Evolutionary conservation across 768 basidiomycete species (phyloP).

Genomic region (Mycena filopes): DNA sequence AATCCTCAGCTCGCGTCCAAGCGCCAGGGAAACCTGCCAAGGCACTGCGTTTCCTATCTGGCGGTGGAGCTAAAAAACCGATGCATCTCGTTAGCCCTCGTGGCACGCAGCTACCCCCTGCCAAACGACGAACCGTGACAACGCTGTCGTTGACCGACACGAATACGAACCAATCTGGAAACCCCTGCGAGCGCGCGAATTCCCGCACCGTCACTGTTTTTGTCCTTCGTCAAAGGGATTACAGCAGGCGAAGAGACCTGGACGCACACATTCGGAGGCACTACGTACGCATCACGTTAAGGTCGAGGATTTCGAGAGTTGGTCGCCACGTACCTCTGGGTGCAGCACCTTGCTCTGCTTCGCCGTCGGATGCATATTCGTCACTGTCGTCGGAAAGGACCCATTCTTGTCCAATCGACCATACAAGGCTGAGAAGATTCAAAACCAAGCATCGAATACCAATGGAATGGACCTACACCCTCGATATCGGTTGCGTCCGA

Average conservation of each 20-base stretch:
- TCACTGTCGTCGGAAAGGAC: slow-evolving; percentile 80
- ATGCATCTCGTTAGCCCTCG: slow-evolving; percentile 1
- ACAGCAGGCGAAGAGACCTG: no score
- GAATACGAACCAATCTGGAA: slow-evolving; percentile 81
- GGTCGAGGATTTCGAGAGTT: not conserved
- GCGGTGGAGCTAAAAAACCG: slow-evolving; percentile 70
- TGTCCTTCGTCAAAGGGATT: no score
- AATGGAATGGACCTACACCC: slow-evolving; percentile 49
- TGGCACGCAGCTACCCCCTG: no score
- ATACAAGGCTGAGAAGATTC: slow-evolving; percentile 49
- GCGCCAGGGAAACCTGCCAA: slow-evolving; percentile 68
- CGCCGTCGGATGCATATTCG: slow-evolving; percentile 82
- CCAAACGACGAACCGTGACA: slow-evolving; percentile 52
- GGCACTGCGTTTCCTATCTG: slow-evolving; percentile 88
- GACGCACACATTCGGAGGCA: slow-evolving; percentile 74
- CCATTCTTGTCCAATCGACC: slow-evolving; percentile 66
- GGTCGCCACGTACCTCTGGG: slow-evolving; percentile 60
- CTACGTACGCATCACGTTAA: slow-evolving; percentile 46
- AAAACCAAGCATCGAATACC: not conserved
- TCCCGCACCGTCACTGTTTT: slow-evolving; percentile 67
- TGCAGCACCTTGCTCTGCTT: slow-evolving; percentile 80
- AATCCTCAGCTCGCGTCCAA: slow-evolving; percentile 70
- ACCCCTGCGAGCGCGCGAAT: slow-evolving; percentile 72
- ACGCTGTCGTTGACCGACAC: slow-evolving; percentile 61
- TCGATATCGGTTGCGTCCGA: slow-evolving; percentile 62